Conservation (phyloP, 1,284 basidiomycete genomes). For the Ceratobasidium theobromae region DNA sequence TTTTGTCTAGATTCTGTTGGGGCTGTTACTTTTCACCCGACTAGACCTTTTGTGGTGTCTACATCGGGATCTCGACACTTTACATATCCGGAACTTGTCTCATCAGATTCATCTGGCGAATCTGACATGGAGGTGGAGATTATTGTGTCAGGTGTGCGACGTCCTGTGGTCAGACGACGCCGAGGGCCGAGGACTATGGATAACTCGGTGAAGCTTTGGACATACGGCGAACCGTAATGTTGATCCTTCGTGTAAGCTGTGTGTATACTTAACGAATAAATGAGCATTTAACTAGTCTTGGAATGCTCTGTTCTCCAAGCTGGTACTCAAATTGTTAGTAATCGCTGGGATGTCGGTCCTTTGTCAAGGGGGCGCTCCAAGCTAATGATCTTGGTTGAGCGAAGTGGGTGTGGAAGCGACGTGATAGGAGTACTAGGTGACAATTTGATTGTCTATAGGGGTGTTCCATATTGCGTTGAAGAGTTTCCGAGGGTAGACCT, state of each 20-base stretch:
- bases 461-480: no score
- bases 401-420: no score
- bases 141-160: neutral
- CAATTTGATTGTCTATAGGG: no score
- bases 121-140: neutral
- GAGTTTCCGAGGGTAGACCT: no score
- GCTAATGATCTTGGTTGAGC: no score
- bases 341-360: no score
- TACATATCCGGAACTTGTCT: constrained; percentile 36
- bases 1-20: constrained; percentile 53
- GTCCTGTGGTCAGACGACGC: no score
- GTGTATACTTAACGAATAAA: neutral
- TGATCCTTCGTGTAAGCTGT: neutral
- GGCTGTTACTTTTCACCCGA: constrained; percentile 63
- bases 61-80: constrained; percentile 71
- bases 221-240: neutral
- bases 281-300: neutral
- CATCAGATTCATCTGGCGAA: neutral
- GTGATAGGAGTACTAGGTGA: no score
- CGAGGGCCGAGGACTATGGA: neutral
- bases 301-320: no score
- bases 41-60: constrained; percentile 54
- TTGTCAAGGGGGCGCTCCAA: no score
- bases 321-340: no score
- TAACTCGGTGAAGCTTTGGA: constrained; percentile 16